Evolutionary conservation across 2,329 filamentous ascomycete species (phyloP).

Genomic region (Acephala macrosclerotiorum): DNA sequence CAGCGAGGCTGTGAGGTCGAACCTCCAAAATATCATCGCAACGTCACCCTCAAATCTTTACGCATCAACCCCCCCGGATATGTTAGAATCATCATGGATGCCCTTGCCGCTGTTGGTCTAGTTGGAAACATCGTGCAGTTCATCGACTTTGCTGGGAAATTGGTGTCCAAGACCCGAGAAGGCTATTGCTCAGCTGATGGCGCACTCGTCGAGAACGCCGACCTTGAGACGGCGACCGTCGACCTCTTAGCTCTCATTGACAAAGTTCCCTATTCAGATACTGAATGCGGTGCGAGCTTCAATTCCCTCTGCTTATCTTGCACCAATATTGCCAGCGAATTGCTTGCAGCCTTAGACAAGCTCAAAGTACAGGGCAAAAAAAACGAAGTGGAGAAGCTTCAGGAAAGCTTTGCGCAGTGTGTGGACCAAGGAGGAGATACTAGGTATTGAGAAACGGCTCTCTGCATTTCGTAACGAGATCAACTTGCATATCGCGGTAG

Average conservation of each 20-base stretch:
- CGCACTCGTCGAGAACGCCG: constrained; percentile 7
- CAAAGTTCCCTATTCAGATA: neutral
- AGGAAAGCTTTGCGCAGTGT: constrained; percentile 16
- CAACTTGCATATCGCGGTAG: constrained; percentile 10
- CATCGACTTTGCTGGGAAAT: constrained; percentile 27
- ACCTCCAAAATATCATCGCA: neutral
- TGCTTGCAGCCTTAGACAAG: neutral
- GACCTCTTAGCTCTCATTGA: constrained; percentile 6
- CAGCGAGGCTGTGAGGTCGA: neutral
- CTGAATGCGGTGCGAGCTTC: neutral
- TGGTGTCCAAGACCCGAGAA: constrained; percentile 18
- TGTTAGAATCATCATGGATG: constrained; percentile 9
- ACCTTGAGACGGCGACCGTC: constrained; percentile 14
- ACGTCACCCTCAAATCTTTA: neutral
- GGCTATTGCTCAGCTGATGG: constrained; percentile 22
- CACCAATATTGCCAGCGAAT: neutral
- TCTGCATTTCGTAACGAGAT: constrained; percentile 14
- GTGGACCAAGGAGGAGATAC: constrained; percentile 12
- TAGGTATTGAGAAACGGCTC: neutral
- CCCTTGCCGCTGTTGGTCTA: constrained; percentile 19
- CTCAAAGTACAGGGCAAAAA: constrained; percentile 1
- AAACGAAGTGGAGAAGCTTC: constrained; percentile 17
- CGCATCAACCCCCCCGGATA: neutral
- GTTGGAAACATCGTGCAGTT: constrained; percentile 27
- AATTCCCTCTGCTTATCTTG: neutral